These are phyloP conservation scores for Talaromyces thailandensis DNA, from an alignment of 495 filamentous ascomycete genomes.

Conservation along the genomic window DNA sequence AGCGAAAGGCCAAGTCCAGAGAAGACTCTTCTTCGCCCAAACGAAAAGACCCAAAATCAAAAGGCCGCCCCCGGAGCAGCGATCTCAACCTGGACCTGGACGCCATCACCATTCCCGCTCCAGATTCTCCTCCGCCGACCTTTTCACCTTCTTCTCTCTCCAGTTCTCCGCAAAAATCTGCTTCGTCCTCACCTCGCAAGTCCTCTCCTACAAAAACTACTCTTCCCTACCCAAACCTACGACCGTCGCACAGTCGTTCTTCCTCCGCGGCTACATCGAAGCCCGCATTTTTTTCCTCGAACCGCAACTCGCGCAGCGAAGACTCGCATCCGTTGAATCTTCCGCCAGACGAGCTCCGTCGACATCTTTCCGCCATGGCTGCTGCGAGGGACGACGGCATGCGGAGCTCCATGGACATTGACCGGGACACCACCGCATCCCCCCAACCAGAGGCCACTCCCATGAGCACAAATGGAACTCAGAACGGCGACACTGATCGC, in stretches of 20 bases:
- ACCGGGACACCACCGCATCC: conserved; percentile 51
- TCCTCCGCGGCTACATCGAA: conserved; percentile 22
- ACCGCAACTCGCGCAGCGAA: conserved; percentile 48
- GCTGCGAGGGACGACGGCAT: conserved; percentile 46
- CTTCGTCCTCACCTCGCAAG: conserved; percentile 19
- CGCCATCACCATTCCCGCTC: conserved; percentile 13
- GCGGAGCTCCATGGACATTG: conserved; percentile 69
- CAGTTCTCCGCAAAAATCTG: conserved; percentile 18
- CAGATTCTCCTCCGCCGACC: conserved; percentile 16
- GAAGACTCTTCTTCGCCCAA: conserved; percentile 18
- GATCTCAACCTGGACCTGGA: conserved; percentile 11
- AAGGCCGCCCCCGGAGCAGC: not conserved
- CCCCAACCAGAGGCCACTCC: conserved; percentile 18
- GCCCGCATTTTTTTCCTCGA: conserved; percentile 10
- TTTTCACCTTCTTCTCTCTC: conserved; percentile 7
- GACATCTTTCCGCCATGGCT: conserved; percentile 60
- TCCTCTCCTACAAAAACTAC: conserved; percentile 18
- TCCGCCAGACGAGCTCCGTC: conserved; percentile 73
- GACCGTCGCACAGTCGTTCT: conserved; percentile 21
- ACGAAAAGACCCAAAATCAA: conserved; percentile 12
- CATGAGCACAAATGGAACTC: conserved; percentile 44
- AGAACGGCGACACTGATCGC: conserved; percentile 38
- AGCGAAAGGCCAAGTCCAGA: conserved; percentile 5
- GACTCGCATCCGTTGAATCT: conserved; percentile 80
- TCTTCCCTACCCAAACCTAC: conserved; percentile 11